Percentiles rank a stretch among this genome's conserved stretches.
These are phyloP conservation scores for Boletus reticuloceps DNA, from an alignment of 768 basidiomycete genomes.

Conservation along the genomic window DNA sequence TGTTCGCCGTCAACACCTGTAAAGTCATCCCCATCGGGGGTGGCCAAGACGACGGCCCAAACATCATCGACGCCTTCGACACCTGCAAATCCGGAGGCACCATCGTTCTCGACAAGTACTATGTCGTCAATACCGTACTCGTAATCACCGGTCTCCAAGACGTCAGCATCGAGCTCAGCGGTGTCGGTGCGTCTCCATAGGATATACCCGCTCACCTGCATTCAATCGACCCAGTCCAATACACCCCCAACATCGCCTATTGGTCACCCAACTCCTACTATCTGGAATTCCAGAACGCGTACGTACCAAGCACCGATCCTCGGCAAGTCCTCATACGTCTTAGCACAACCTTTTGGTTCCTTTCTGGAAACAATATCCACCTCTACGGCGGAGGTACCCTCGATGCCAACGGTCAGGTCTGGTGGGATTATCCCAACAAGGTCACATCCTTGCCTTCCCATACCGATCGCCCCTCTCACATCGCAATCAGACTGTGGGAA, in stretches of 20 bases:
- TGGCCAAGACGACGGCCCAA: conserved; percentile 37
- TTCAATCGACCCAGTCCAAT: conserved; percentile 24
- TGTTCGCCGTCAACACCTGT: conserved; percentile 14
- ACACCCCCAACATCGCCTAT: conserved; percentile 41
- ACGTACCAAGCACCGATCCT: background rate
- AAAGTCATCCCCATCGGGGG: conserved; percentile 31
- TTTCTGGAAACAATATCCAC: conserved; percentile 35
- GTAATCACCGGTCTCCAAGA: conserved; percentile 36
- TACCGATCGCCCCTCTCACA: background rate
- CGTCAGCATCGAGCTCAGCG: conserved; percentile 39
- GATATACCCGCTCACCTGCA: background rate
- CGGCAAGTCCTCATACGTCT: background rate
- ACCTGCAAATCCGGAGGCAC: conserved; percentile 28
- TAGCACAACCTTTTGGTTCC: conserved; percentile 41
- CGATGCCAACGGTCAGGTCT: conserved; percentile 47
- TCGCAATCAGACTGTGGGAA: conserved; percentile 32
- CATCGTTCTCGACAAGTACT: conserved; percentile 33
- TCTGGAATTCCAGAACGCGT: conserved; percentile 45
- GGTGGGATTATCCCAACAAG: conserved; percentile 33
- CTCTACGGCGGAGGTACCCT: conserved; percentile 43
- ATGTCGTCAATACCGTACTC: conserved; percentile 39
- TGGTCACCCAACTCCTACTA: conserved; percentile 39
- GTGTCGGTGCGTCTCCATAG: conserved; percentile 28
- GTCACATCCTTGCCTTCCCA: conserved; percentile 12
- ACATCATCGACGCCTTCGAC: conserved; percentile 33